These are phyloP conservation scores for Aureobasidium pullulans DNA, from an alignment of 2,329 filamentous ascomycete species.

Conservation along the genomic window DNA sequence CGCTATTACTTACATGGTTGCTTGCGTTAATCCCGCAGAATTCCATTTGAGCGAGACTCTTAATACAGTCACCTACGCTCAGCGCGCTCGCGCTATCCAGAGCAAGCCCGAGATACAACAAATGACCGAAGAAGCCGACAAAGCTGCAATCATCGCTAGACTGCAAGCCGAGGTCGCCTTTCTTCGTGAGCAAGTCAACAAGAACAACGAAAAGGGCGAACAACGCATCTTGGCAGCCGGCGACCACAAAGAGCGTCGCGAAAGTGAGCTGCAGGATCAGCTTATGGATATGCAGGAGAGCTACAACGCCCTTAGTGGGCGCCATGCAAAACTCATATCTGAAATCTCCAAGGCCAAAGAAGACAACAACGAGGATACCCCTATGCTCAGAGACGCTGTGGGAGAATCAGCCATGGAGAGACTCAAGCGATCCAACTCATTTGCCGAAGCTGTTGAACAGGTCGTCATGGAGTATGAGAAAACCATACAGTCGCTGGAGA, in stretches of 20 bases:
- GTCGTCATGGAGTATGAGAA: constrained; percentile 97
- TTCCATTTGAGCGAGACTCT: constrained; percentile 97
- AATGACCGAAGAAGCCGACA: constrained; percentile 79
- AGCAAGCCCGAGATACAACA: constrained; percentile 96
- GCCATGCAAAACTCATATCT: constrained; percentile 90
- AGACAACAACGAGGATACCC: constrained; percentile 46
- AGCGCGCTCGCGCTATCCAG: constrained; percentile 91
- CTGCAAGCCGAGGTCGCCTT: constrained; percentile 91
- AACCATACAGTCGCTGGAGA: constrained; percentile 89
- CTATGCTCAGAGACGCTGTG: constrained; percentile 53
- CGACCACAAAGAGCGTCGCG: constrained; percentile 41
- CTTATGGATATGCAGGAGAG: constrained; percentile 89
- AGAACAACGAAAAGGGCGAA: constrained; percentile 61
- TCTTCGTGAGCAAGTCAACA: constrained; percentile 85
- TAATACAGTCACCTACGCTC: constrained; percentile 93
- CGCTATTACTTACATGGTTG: constrained; percentile 99
- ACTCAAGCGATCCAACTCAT: constrained; percentile 88
- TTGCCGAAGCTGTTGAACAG: constrained; percentile 91
- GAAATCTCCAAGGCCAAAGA: constrained; percentile 85
- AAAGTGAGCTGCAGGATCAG: constrained; percentile 87
- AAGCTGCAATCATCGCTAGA: constrained; percentile 86
- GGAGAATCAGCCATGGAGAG: constrained; percentile 79
- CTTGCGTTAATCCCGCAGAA: constrained; percentile 91
- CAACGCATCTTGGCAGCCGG: constrained; percentile 35
- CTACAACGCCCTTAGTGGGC: constrained; percentile 81